A percentile compares a stretch with the other conserved stretches of the same genome.
phyloP scores from a whole-genome alignment of 2,329 filamentous ascomycete species.

The Trichoderma aggressivum region DNA sequence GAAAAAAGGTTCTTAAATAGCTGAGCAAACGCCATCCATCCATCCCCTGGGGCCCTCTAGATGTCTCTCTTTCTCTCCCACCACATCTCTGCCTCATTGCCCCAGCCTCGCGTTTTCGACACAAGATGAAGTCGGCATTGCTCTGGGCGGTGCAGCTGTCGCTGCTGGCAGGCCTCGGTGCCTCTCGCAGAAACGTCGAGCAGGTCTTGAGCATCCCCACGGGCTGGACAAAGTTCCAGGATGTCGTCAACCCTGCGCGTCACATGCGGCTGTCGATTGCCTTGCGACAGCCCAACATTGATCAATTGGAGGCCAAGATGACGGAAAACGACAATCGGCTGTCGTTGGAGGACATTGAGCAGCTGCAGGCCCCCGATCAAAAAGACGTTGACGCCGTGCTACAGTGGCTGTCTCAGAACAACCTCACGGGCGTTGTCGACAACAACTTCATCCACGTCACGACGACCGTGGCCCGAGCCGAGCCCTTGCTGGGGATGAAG shows the following conservation, averaged over 20 bases:
- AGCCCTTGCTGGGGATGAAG: conserved; percentile 40
- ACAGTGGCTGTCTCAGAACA: conserved; percentile 41
- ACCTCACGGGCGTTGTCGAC: conserved; percentile 33
- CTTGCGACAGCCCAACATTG: conserved; percentile 32
- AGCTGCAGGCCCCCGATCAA: conserved; percentile 35
- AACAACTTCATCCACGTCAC: conserved; percentile 44
- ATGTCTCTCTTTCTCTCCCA: neutral
- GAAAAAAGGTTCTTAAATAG: neutral
- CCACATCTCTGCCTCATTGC: neutral
- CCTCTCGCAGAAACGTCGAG: conserved; percentile 28
- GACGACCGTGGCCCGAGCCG: conserved; percentile 38
- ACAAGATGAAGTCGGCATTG: conserved; percentile 20
- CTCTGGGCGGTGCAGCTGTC: conserved; percentile 22
- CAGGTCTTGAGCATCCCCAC: conserved; percentile 27
- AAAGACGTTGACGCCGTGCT: conserved; percentile 37
- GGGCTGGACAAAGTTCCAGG: conserved; percentile 31
- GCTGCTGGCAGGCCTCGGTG: conserved; percentile 27
- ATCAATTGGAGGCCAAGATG: conserved; percentile 27
- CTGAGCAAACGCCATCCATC: neutral
- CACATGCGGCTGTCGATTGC: conserved; percentile 33
- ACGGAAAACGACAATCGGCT: conserved; percentile 30
- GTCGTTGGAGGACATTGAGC: conserved; percentile 34
- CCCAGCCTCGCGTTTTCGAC: neutral
- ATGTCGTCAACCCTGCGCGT: conserved; percentile 25
- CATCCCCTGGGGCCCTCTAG: neutral